phyloP scores from a whole-genome alignment of 257 asterid genomes.

The Fraxinus anomala region DNA sequence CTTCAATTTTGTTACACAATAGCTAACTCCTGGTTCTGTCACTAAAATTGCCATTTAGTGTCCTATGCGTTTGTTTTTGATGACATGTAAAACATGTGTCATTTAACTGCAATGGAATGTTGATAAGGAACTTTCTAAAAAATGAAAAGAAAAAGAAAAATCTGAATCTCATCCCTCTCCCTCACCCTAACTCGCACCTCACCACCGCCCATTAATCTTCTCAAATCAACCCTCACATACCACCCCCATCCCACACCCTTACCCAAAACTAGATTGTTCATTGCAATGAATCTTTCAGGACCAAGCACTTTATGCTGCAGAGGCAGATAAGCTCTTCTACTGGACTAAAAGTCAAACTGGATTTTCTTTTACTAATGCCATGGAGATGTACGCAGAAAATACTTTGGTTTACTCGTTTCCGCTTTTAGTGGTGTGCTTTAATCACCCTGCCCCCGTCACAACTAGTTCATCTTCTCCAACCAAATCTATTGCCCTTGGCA shows the following conservation, averaged over 20 bases:
- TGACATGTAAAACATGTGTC: not conserved
- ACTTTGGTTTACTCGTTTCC: conserved; percentile 91
- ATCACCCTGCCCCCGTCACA: conserved; percentile 44
- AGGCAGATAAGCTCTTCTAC: conserved; percentile 87
- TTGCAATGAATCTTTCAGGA: conserved; percentile 47
- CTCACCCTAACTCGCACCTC: not conserved
- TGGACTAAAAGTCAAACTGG: conserved; percentile 95
- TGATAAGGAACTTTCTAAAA: too few species aligned
- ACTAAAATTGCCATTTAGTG: not conserved
- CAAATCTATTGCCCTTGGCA: not conserved
- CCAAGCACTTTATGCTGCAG: conserved; percentile 86
- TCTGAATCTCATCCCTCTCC: not conserved
- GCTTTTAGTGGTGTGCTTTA: conserved; percentile 91
- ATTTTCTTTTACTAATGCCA: conserved; percentile 86
- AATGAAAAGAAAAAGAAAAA: too few species aligned
- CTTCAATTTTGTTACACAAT: not conserved
- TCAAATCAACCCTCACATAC: not conserved
- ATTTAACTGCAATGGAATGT: too few species aligned
- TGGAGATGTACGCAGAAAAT: conserved; percentile 92
- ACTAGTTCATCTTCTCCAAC: not conserved
- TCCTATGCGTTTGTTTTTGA: not conserved
- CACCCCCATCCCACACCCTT: not conserved
- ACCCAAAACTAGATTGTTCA: not conserved
- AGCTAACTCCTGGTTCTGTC: not conserved
- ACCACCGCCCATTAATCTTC: not conserved